Evolutionary conservation across 352 stramenopile species (phyloP), one percentile per base, ranked within the genome.

Genomic region (Globisporangium mamillatum): DNA sequence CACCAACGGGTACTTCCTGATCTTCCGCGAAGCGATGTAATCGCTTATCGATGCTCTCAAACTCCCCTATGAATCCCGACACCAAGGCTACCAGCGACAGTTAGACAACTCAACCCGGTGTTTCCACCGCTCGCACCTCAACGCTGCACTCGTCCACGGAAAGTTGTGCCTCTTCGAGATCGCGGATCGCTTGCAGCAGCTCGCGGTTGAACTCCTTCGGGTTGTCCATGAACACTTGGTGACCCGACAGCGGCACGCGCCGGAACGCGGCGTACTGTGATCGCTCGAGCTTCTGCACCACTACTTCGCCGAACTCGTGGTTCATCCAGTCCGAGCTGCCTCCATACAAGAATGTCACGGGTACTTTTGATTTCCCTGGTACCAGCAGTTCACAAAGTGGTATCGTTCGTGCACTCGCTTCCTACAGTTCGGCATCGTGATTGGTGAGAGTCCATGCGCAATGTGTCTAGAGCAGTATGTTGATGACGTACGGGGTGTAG

Each of bases 271-370:
- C 61, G 50, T 66, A 66, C 50, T 66, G 61, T 27, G 27, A 24
- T 12, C 22, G n/a, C 48, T 46, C 41, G n/a, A 76, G 60, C 14
- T 64, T 52, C 14, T 66, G 58, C 18, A 69, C 60, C 18, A 76
- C 67, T 2, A 32, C 36, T 55, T 74, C 27, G 24, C 61, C 71
- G 54, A 69, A 62, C 14, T 55, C 55, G 27, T 44, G 38, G 44
- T 76, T 69, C 71, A 76, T 75, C 71, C 71, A 76, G 67, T 76
- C 68, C 7, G 29, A 44, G 0, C 56, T 63, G 10, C 53, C 68
- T 22, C 71, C 67, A 32, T 72, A 75, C 58, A 76, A 38, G 27
- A 76, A 76, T 4, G 64, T 75, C 16, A 76, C 58, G 18, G 71
- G 67, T 25, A 59, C 60, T 10, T 22, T 10, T 48, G 27, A 38